Evolutionary conservation across 2,329 filamentous ascomycete species (phyloP), one percentile per base, ranked within the genome.

Genomic region (Harringtonia lauricola): DNA sequence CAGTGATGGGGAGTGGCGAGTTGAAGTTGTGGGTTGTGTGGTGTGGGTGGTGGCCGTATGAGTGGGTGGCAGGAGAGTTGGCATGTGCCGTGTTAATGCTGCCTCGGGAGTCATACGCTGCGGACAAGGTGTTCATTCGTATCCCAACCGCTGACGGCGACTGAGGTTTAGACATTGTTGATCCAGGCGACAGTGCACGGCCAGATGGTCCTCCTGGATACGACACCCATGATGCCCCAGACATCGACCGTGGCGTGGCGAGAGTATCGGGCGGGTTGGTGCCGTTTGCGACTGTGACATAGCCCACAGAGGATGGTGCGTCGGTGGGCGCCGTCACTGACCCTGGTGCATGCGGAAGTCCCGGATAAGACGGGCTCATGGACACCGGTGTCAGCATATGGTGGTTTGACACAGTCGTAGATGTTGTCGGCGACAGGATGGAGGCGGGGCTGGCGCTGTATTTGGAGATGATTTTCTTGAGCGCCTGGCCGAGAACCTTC

Each of bases 391-490:
- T 62, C 49, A 70, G 57, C 51, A 72, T 57, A 48, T 61, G 67
- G 30, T 62, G 52, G 1, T 62, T 59, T 1, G 48, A 52, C 17
- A 45, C 49, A 2, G 24, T 18, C 1, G 45, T 48, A 3, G 57
- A 49, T 3, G 49, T 36, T 2, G 49, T 40, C 1, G 52, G 55
- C 3, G 62, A 58, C 31, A 64, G 46, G 3, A 59, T 59, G 50
- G 62, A 61, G 48, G 61, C 62, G 2, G 67, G 67, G 49, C 60
- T 70, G n/a, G 70, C 70, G 56, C 70, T 74, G 60, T 96, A 98
- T 83, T 98, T 98, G 56, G 86, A 82, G 59, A 98, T 94, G 57
- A 98, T 96, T 71, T 98, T 98, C 74, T 94, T 94, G 52, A 98
- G 72, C 0, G 92, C 90, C 47, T 80, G 76, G 39, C 78, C 76